Evolutionary conservation across 1,284 basidiomycete species (phyloP).

Genomic region (Sporisorium graminicola): DNA sequence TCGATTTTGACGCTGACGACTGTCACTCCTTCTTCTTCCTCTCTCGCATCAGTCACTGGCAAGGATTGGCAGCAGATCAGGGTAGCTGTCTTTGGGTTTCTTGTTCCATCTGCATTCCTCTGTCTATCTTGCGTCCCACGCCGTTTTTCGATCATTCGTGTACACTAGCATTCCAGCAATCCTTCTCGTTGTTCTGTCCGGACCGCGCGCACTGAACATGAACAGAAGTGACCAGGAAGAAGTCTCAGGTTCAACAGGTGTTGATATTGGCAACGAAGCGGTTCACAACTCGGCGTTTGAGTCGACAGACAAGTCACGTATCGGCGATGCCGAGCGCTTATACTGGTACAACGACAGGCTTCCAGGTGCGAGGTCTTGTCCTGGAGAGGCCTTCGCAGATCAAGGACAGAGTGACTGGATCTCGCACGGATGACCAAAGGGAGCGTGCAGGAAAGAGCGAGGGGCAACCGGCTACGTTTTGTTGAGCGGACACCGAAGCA

Average conservation of each 20-base stretch:
- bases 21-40: background rate
- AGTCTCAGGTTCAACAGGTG: no score
- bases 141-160: constrained; percentile 4
- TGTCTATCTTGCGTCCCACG: background rate
- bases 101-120: background rate
- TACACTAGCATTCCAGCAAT: constrained; percentile 19
- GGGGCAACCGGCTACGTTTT: constrained; percentile 5
- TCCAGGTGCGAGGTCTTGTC: no score
- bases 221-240: no score
- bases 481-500: constrained; percentile 23
- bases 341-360: no score
- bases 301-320: no score
- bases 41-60: constrained; percentile 50
- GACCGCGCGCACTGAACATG: background rate
- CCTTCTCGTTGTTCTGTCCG: background rate
- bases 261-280: no score
- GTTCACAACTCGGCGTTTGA: no score
- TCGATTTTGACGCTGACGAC: constrained; percentile 4
- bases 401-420: no score
- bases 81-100: constrained; percentile 3
- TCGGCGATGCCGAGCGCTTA: no score
- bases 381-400: no score
- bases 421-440: constrained; percentile 28
- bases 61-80: constrained; percentile 62
- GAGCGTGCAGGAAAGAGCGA: background rate